A percentile compares a stretch with the other conserved stretches of the same genome.
Evolutionary conservation across 75 land plant species (phyloP).

Genomic region (Pseudotsuga menziesii): DNA sequence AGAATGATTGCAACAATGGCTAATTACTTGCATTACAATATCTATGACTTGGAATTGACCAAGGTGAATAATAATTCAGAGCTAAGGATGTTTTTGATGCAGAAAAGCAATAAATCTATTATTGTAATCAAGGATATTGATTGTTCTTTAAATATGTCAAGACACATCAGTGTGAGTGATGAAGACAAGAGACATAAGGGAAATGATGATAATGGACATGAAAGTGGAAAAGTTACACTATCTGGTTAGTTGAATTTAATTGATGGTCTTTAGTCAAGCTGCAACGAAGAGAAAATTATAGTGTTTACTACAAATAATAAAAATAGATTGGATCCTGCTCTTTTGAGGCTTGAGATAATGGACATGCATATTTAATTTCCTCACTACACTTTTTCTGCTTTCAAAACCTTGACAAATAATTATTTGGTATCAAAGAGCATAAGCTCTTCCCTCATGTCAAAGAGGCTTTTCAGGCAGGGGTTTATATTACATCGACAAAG

Average conservation of each 20-base stretch:
- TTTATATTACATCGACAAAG: slow-evolving; percentile 50
- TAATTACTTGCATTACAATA: slow-evolving; percentile 47
- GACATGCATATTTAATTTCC: slow-evolving; percentile 59
- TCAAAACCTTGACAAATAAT: slow-evolving; percentile 66
- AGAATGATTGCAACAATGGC: slow-evolving; percentile 87
- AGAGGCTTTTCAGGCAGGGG: slow-evolving; percentile 50
- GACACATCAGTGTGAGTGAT: not conserved
- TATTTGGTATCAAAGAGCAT: slow-evolving; percentile 51
- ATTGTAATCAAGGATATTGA: slow-evolving; percentile 54
- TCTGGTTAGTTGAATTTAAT: slow-evolving; percentile 62
- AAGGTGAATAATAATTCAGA: slow-evolving; percentile 28
- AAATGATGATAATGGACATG: slow-evolving; percentile 14
- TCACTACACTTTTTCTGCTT: slow-evolving; percentile 52
- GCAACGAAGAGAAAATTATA: slow-evolving; percentile 24
- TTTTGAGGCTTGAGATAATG: slow-evolving; percentile 64
- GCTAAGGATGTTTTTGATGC: slow-evolving; percentile 25
- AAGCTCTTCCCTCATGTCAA: slow-evolving; percentile 57
- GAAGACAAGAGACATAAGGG: not conserved
- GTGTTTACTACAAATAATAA: slow-evolving; percentile 36
- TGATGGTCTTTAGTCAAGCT: slow-evolving; percentile 61
- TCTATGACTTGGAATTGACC: slow-evolving; percentile 70
- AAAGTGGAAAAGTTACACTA: slow-evolving; percentile 20
- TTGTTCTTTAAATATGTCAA: slow-evolving; percentile 21
- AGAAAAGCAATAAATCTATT: slow-evolving; percentile 34
- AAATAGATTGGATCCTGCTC: slow-evolving; percentile 41